Evolutionary conservation across 1,284 basidiomycete genomes (phyloP), one percentile per base, ranked within the genome.

Genomic region (Hypsizygus ulmarius): DNA sequence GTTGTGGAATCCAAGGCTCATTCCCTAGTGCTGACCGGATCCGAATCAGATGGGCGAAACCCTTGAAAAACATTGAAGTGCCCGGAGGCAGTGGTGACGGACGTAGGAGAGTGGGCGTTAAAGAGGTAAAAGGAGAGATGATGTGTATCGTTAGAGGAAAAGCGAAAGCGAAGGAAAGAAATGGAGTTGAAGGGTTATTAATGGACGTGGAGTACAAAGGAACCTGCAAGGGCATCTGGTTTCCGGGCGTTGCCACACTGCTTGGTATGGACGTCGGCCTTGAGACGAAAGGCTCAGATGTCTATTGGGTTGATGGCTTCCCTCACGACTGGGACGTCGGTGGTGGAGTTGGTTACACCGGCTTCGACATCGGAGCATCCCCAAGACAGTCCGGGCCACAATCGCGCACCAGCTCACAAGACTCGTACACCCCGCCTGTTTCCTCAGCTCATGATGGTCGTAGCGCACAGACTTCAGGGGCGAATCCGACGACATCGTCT

Each of bases 1-100:
- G 78, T 2, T 83, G 78, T 51, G 75, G 79, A 10, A 75, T 90
- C n/a, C 82, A 82, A 60, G 88, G 88, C 4, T 80, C 84, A 2
- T 90, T 90, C 59, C 85, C 84, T 0, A 87, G 84, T 49, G 74
- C 87, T 1, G 87, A 90, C 44, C 74, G 79, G 8, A 73, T 91
- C 41, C 81, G 85, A 12, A 67, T 90, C 35, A 76, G 88, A 43
- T 91, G 89, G 87, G 87, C 88, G 3, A 74, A 77, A 47, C 87
- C 85, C 5, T 64, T 76, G 35, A 81, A 75, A 59, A 68, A 65
- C 6, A 63, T 79, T 3, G 67, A 77, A 48, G 60, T 72, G 8
- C 73, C 69, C 6, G 75, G 72, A 11, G 60, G 59, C 8, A 49
- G 7, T 34, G 69, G 71, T 29, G 78, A 80, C 60, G 77, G 75